Evolutionary conservation across 345 rosid species (phyloP), one percentile per base, ranked within the genome.

Genomic region (Citrus inodora): DNA sequence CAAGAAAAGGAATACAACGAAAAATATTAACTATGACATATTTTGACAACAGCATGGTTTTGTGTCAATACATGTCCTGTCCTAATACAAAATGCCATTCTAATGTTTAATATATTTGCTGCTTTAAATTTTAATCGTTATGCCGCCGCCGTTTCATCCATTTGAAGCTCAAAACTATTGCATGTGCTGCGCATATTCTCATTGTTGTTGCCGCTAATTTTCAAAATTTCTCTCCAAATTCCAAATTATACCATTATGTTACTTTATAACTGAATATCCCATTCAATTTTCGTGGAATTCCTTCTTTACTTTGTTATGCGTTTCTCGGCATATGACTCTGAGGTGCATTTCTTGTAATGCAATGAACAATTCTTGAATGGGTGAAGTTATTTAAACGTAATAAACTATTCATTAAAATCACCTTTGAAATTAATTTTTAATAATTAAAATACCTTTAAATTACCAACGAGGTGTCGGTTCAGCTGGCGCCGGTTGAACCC

Each of bases 361-460:
- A 46, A 46, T 46, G 14, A 46, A 13, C 4, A 2, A 42, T 42
- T 42, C 14, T 42, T 42, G 5, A 10, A 3, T 46, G 4, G 16
- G 1, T 5, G 37, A 35, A 35, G 17, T 3, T 3, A 46, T 13
- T 46, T 46, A 0, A 46, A 46, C 1, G 1, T 0, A 46, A 1
- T 0, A 46, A 46, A 46, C 0, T 46, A 3, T 13, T 42, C 0
- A 10, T 9, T 46, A 13, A 46, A 46, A 0, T 11, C 0, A 46
- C 0, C 0, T 46, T 46, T 46, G 14, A 13, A 46, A 11, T 3
- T 13, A 11, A 42, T 46, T 46, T 46, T 46, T 46, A 46, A 46
- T 13, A 4, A 13, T 3, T 46, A 46, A 42, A 42, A 42, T 42
- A 3, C 0, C 0, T 11, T 2, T 42, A 40, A 40, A 40, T 40